A percentile compares a stretch with the other conserved stretches of the same genome.
Conservation (phyloP, 2,329 filamentous ascomycete species). For the Fusarium transvaalense region DNA sequence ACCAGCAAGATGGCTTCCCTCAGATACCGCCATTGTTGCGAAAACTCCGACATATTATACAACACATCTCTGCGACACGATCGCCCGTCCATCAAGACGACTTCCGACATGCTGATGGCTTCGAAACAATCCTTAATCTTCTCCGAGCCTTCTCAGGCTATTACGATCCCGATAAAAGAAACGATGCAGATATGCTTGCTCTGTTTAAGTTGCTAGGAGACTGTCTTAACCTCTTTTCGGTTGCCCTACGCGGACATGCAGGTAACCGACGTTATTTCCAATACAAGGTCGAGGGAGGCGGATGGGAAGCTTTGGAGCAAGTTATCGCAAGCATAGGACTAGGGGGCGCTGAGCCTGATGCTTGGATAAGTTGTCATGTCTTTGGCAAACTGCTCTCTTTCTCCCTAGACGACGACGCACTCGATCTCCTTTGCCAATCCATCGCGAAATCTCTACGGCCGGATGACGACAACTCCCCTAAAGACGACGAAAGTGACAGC, state of each 20-base stretch:
- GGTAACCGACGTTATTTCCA: constrained; percentile 92
- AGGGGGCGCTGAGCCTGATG: constrained; percentile 74
- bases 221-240: constrained; percentile 79
- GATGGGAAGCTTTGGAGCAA: constrained; percentile 82
- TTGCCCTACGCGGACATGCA: constrained; percentile 80
- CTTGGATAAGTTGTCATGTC: constrained; percentile 76
- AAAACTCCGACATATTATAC: constrained; percentile 74
- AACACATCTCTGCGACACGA: constrained; percentile 66
- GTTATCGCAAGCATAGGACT: constrained; percentile 76
- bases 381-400: constrained; percentile 88
- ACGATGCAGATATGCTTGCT: constrained; percentile 70
- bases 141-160: constrained; percentile 79
- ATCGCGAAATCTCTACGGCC: constrained; percentile 55
- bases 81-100: constrained; percentile 75
- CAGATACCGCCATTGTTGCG: constrained; percentile 63
- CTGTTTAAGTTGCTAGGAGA: constrained; percentile 78
- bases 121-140: constrained; percentile 77
- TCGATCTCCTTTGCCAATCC: constrained; percentile 75
- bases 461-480: constrained; percentile 46
- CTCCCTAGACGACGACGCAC: constrained; percentile 80
- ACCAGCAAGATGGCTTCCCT: constrained; percentile 60
- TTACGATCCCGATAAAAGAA: constrained; percentile 76
- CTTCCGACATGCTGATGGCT: constrained; percentile 84
- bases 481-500: constrained; percentile 51
- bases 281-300: constrained; percentile 78